Conservation (phyloP, 1,284 basidiomycete genomes). For the Inonotus obliquus region DNA sequence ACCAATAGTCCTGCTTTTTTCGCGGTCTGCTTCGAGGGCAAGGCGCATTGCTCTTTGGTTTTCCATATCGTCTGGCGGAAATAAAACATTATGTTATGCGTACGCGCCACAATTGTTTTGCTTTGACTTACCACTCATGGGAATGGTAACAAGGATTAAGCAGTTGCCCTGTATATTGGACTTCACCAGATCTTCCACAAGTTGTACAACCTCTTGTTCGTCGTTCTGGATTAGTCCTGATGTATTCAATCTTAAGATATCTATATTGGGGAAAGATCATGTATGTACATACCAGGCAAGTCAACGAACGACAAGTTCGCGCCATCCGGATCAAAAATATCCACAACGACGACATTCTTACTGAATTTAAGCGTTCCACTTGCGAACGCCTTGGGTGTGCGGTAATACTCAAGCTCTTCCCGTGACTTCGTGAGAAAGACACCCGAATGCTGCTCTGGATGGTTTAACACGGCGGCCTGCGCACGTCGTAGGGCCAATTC, state of each 20-base stretch:
- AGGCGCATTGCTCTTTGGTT: conserved; percentile 55
- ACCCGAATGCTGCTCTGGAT: conserved; percentile 14
- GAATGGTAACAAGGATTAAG: conserved; percentile 56
- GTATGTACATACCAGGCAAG: conserved; percentile 37
- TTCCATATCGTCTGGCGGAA: conserved; percentile 53
- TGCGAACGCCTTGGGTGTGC: conserved; percentile 16
- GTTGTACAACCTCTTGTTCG: conserved; percentile 34
- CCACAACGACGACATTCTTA: conserved; percentile 26
- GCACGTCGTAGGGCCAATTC: conserved; percentile 29
- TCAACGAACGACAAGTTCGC: conserved; percentile 51
- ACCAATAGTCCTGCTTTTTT: conserved; percentile 58
- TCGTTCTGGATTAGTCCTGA: conserved; percentile 55
- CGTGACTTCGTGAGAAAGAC: conserved; percentile 20
- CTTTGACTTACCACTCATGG: conserved; percentile 47
- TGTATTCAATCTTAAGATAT: background rate
- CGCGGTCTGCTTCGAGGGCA: conserved; percentile 47
- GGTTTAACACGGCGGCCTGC: conserved; percentile 29
- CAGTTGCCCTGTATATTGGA: conserved; percentile 44
- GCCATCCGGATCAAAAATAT: conserved; percentile 33
- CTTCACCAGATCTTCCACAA: conserved; percentile 44
- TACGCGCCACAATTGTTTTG: background rate
- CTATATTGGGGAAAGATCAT: background rate
- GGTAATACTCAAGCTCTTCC: conserved; percentile 20
- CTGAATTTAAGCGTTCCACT: conserved; percentile 24
- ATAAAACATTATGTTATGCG: background rate